Conservation (phyloP, 768 basidiomycete genomes). For the Auriculariales sp. region DNA sequence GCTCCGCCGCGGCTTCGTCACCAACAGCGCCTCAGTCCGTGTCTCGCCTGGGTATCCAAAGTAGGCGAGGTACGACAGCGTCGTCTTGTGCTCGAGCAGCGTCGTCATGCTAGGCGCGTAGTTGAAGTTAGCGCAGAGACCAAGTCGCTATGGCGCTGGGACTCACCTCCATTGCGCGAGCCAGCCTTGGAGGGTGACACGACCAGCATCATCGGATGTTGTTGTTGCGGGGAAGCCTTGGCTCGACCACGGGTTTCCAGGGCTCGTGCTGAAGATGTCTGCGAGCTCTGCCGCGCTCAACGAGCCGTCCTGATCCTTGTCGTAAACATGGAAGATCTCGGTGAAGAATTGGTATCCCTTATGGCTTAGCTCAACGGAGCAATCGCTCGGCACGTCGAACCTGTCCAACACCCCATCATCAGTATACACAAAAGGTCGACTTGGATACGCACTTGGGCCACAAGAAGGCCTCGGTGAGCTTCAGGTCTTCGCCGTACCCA, state of each 20-base stretch:
- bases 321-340: constrained; percentile 88
- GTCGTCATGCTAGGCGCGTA: constrained; percentile 72
- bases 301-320: constrained; percentile 97
- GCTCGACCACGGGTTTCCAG: constrained; percentile 92
- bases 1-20: constrained; percentile 71
- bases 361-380: constrained; percentile 90
- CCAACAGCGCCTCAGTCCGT: constrained; percentile 69
- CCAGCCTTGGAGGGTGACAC: constrained; percentile 96
- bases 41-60: constrained; percentile 75
- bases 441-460: constrained; percentile 57
- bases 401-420: constrained; percentile 24
- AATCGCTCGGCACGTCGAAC: constrained; percentile 86
- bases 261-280: constrained; percentile 84
- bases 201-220: constrained; percentile 70
- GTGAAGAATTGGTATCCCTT: constrained; percentile 94
- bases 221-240: constrained; percentile 87
- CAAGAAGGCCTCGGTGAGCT: constrained; percentile 76
- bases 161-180: constrained; percentile 92
- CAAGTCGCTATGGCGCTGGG: not conserved
- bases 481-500: constrained; percentile 90
- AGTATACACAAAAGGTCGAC: not conserved
- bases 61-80: constrained; percentile 88
- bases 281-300: constrained; percentile 70
- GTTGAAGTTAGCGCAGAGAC: constrained; percentile 2
- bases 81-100: constrained; percentile 81